These are phyloP conservation scores for Zymoseptoria pseudotritici DNA, from an alignment of 2,329 filamentous ascomycete genomes.

Conservation along the genomic window DNA sequence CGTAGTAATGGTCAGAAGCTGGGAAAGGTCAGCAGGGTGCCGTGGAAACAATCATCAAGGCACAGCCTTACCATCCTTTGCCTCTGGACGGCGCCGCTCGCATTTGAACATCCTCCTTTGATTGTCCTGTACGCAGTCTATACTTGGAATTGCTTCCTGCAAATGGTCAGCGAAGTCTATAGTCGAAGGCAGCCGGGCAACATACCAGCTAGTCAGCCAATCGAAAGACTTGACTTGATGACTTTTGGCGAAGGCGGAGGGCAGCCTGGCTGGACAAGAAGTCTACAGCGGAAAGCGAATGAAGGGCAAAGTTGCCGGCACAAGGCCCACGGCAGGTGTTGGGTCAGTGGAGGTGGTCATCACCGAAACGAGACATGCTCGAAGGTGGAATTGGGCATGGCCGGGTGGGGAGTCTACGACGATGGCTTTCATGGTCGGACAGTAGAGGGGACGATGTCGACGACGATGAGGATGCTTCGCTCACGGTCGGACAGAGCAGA, in stretches of 20 bases:
- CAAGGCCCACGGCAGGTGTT: background rate
- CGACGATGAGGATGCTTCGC: background rate
- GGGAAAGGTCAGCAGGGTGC: background rate
- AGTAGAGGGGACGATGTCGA: too few relatives aligned
- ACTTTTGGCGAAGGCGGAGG: too few relatives aligned
- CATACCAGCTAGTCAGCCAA: background rate
- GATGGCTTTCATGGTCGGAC: too few relatives aligned
- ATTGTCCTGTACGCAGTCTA: background rate
- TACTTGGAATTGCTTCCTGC: background rate
- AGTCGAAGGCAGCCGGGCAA: background rate
- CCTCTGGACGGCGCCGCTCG: background rate
- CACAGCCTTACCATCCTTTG: background rate
- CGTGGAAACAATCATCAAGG: background rate
- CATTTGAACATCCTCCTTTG: background rate
- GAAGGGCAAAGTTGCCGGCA: background rate
- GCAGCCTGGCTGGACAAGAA: background rate
- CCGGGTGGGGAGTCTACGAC: too few relatives aligned
- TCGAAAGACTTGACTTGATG: background rate
- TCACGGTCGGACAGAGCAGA: background rate
- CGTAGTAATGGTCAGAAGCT: background rate
- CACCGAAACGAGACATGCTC: background rate
- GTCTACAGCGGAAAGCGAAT: background rate
- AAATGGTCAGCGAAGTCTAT: background rate
- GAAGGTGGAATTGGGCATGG: background rate
- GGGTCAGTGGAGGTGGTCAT: background rate